Base-by-base conservation (phyloP, 78 protist species). In the Monosiga brevicollis region DNA sequence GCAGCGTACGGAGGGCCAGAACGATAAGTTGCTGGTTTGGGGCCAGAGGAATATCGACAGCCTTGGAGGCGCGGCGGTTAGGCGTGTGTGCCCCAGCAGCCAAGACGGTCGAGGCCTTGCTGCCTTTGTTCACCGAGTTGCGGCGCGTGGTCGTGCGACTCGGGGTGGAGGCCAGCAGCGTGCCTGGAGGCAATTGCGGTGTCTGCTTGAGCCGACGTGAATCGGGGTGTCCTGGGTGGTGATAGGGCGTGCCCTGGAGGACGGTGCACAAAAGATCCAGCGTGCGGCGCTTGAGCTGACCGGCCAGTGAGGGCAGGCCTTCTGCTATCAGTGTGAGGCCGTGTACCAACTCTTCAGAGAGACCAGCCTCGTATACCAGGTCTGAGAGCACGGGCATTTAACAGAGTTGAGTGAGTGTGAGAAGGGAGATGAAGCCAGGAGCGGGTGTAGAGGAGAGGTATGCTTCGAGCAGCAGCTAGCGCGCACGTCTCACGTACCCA, bases 1-100 rank as follows among this genome's bases (percentile, higher is more conserved):
- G 91, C 29, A 94, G 86, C 29, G 97, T 88, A 76, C 42, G 86
- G 54, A 91, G 80, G 0, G 95, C 95, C 34, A 91, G 86, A 23
- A 85, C 83, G 24, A 71, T 84, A 62, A 81, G 84, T n/a, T n/a
- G 77, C 29, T 82, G 81, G 73, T 87, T 89, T 0, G 38, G 77
- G 62, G 78, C 86, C 43, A 34, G 73, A 38, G 88, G 42, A 25
- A 78, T 82, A 26, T 62, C 78, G 36, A 42, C 84, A 0, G 71
- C 85, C 9, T 9, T 74, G 34, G n/a, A 9, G 40, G 73, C 15
- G 29, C 41, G 3, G 39, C 40, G 2, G 20, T 9, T 2, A 9
- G 78, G 43, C 10, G 73, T 1, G 38, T 41, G 76, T 32, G 35
- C 42, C 35, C 42, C 40, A 1, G 78, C n/a, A n/a, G n/a, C n/a